Evolutionary conservation across 331 rosid species (phyloP), one percentile per base, ranked within the genome.

Genomic region (Rosa hybrid): DNA sequence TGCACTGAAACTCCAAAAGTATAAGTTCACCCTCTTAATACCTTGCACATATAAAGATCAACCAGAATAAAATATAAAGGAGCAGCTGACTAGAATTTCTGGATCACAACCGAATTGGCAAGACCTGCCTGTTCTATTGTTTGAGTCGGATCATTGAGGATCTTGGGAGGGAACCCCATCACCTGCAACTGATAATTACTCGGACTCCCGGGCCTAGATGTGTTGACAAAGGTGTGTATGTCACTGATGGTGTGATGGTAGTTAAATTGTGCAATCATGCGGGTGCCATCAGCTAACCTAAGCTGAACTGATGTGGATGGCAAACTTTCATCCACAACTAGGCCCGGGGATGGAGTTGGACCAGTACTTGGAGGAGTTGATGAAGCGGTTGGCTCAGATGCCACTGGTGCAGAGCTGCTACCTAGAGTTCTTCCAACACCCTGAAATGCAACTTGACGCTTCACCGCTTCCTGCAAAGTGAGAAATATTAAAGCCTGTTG

Each of bases 401-500:
- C 79, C 6, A 23, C 84, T n/a, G 97, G 84, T 72, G 83, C 59
- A 68, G 99, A 89, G 90, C 90, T 87, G 88, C 97, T 78, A 82
- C 98, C 99, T 12, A 95, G 90, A 85, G 99, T 93, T 87, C 98
- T 90, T 79, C 99, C 99, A 67, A 90, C 90, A 49, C 98, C 99
- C 78, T 93, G 96, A 87, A 93, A 95, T 78, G 96, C 76, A 34
- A 79, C 87, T 17, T 78, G 89, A 44, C 20, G 86, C 80, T 84
- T 90, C 82, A 84, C 94, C 7, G 93, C 92, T 84, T 95, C 98
- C 99, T 95, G 88, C 74, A 83, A 42, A 50, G 16, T 67, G 41
- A 67, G 38, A 70, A 62, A 62, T 23, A 70, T 76, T 0, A 70
- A 25, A 20, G 6, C 12, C 13, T 34, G 38, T 34, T 2, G 38